Evolutionary conservation across 176 grass and related monocot species (phyloP).

Genomic region (Elaeis guineensis): DNA sequence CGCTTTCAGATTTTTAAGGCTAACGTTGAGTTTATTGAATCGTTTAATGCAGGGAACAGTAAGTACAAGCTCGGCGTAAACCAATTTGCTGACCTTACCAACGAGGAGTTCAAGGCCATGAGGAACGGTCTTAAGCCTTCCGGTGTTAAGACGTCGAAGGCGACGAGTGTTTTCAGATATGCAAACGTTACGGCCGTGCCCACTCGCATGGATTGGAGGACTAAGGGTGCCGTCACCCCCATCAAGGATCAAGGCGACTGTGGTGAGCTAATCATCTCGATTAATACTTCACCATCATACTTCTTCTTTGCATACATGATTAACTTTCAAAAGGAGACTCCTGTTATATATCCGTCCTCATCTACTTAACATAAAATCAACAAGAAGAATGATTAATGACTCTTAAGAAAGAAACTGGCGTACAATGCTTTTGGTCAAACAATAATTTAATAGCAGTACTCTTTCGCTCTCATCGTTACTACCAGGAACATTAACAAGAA

Average conservation of each 20-base stretch:
- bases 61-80: conserved; percentile 38
- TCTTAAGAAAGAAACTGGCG: too few relatives aligned
- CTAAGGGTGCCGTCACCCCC: conserved; percentile 49
- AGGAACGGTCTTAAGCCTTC: conserved; percentile 22
- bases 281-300: too few relatives aligned
- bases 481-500: too few relatives aligned
- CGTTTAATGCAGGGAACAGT: conserved; percentile 29
- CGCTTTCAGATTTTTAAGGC: conserved; percentile 32
- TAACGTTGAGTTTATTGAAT: conserved; percentile 38
- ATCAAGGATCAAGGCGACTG: conserved; percentile 62
- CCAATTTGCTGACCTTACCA: conserved; percentile 55
- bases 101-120: conserved; percentile 44
- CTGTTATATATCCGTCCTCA: too few relatives aligned
- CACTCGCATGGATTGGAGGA: conserved; percentile 41
- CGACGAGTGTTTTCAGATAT: conserved; percentile 26
- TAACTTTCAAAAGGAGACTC: too few relatives aligned
- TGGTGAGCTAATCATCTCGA: conserved; percentile 18
- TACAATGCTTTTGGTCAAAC: too few relatives aligned
- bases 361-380: too few relatives aligned
- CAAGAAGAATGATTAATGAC: too few relatives aligned
- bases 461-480: too few relatives aligned
- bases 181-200: conserved; percentile 34
- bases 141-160: background rate
- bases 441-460: too few relatives aligned
- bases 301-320: too few relatives aligned